These are phyloP conservation scores for Catenaria anguillulae DNA, from an alignment of 371 early-diverging fungal species.

Conservation along the genomic window DNA sequence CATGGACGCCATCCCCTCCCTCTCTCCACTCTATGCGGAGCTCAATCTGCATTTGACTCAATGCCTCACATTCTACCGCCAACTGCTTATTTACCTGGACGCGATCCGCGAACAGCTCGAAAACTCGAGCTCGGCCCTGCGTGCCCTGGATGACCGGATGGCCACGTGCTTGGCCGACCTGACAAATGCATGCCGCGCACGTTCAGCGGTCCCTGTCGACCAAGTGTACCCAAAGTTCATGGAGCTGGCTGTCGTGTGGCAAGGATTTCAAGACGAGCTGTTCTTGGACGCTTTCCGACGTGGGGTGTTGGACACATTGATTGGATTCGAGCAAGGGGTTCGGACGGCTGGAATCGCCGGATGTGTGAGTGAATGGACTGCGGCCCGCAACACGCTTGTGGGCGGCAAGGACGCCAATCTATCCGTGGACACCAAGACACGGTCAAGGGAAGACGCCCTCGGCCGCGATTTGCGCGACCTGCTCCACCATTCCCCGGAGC, in stretches of 20 bases:
- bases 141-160: conserved; percentile 17
- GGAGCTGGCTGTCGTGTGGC: conserved; percentile 25
- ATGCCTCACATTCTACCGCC: conserved; percentile 14
- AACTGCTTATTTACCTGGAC: conserved; percentile 34
- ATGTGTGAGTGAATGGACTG: no score
- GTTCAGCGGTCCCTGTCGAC: conserved; percentile 39
- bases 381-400: no score
- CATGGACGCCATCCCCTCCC: background rate
- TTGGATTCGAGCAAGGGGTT: background rate
- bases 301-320: conserved; percentile 18
- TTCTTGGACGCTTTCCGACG: conserved; percentile 29
- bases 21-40: background rate
- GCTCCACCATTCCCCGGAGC: background rate
- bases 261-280: conserved; percentile 29
- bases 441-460: background rate
- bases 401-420: no score
- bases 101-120: conserved; percentile 28
- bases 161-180: conserved; percentile 18
- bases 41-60: background rate
- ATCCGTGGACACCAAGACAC: no score
- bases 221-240: conserved; percentile 44
- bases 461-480: background rate
- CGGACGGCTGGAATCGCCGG: background rate
- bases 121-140: conserved; percentile 14
- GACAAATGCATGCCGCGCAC: conserved; percentile 30